Percentiles rank a stretch among this genome's conserved stretches.
Conservation (phyloP, 2,329 filamentous ascomycete genomes). For the Parafenestella ontariensis region DNA sequence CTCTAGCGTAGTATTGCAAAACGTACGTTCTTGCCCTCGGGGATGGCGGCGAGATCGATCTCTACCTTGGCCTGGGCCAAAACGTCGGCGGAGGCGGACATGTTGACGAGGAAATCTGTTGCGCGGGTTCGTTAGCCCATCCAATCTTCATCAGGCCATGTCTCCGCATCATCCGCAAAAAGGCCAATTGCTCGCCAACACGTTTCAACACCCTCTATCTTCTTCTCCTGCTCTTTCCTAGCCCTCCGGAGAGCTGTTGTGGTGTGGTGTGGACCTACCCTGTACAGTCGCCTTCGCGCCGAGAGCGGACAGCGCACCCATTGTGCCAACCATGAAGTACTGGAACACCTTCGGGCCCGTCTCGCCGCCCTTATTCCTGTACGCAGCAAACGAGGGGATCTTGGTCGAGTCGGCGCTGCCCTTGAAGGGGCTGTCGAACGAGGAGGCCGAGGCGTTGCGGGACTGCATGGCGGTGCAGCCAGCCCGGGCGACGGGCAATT, state of each 20-base stretch:
- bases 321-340: slow-evolving; percentile 98
- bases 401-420: slow-evolving; percentile 61
- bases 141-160: slow-evolving; percentile 31
- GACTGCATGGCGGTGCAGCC: slow-evolving; percentile 54
- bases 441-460: slow-evolving; percentile 53
- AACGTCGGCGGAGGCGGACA: slow-evolving; percentile 98
- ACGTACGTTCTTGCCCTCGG: slow-evolving; percentile 98
- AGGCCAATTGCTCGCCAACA: slow-evolving; percentile 37
- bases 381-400: slow-evolving; percentile 90
- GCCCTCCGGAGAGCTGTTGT: slow-evolving; percentile 14
- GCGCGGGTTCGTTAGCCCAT: slow-evolving; percentile 38
- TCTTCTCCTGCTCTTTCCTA: slow-evolving; percentile 7
- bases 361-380: slow-evolving; percentile 73
- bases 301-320: slow-evolving; percentile 89
- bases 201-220: background rate
- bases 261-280: slow-evolving; percentile 66
- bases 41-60: slow-evolving; percentile 89
- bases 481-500: slow-evolving; percentile 55
- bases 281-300: slow-evolving; percentile 98
- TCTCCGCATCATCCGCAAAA: slow-evolving; percentile 36
- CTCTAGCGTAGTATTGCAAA: background rate
- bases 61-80: slow-evolving; percentile 99
- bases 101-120: slow-evolving; percentile 98
- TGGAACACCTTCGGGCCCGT: slow-evolving; percentile 84
- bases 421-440: slow-evolving; percentile 65